These are phyloP conservation scores for Epithele typhae DNA, from an alignment of 768 basidiomycete species.

Conservation along the genomic window DNA sequence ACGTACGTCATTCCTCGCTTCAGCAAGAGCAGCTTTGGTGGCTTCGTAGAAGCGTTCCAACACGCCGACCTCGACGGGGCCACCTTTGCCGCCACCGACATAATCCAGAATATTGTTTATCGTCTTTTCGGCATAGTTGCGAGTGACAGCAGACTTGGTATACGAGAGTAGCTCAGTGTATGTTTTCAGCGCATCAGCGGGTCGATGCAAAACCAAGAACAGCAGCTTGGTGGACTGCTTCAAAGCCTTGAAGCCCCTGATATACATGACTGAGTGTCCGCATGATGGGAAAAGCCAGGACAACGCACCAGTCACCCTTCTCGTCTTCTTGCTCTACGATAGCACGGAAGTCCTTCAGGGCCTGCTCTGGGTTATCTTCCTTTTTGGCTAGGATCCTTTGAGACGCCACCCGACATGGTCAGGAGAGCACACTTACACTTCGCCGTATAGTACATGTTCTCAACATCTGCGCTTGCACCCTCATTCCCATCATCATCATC, in stretches of 20 bases:
- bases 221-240: constrained; percentile 97
- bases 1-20: constrained; percentile 92
- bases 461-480: constrained; percentile 80
- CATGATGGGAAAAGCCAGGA: neutral
- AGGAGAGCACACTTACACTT: constrained; percentile 60
- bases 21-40: constrained; percentile 84
- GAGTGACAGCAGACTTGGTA: constrained; percentile 92
- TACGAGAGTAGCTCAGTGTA: constrained; percentile 87
- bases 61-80: constrained; percentile 74
- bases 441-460: constrained; percentile 98
- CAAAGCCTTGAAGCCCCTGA: constrained; percentile 97
- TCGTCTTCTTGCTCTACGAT: constrained; percentile 92
- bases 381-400: constrained; percentile 64
- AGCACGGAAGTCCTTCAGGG: constrained; percentile 81
- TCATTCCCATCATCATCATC: constrained; percentile 84
- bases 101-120: constrained; percentile 99
- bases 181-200: constrained; percentile 78
- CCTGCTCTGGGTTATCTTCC: constrained; percentile 90
- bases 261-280: neutral
- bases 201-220: constrained; percentile 73
- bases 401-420: neutral
- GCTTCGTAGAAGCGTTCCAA: constrained; percentile 95
- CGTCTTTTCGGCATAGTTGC: constrained; percentile 96
- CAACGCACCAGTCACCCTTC: constrained; percentile 84
- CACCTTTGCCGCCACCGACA: constrained; percentile 86